Percentiles rank a stretch among this genome's conserved stretches.
Evolutionary conservation across 2,329 filamentous ascomycete species (phyloP).

Genomic region (Phialemonium atrogriseum): DNA sequence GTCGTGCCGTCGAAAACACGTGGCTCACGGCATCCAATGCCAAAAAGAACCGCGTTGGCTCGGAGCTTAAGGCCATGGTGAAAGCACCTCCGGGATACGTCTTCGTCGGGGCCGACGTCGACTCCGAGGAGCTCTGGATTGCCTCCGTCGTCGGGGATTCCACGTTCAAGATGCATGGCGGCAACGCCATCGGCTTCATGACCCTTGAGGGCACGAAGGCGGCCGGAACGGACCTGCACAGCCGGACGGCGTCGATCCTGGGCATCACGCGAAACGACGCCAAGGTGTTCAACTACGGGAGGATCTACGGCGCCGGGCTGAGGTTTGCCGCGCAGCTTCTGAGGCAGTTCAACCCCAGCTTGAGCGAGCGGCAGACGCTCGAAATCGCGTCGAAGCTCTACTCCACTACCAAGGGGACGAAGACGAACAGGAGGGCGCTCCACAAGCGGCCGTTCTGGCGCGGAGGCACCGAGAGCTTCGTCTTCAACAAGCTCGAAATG

Average conservation of each 20-base stretch:
- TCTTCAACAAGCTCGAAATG: constrained; percentile 96
- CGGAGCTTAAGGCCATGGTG: constrained; percentile 95
- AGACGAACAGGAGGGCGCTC: constrained; percentile 66
- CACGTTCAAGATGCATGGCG: constrained; percentile 89
- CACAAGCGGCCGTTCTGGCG: constrained; percentile 81
- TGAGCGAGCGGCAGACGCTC: constrained; percentile 72
- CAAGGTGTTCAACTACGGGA: constrained; percentile 97
- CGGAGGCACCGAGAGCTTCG: constrained; percentile 92
- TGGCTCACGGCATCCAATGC: constrained; percentile 98
- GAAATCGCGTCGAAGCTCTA: constrained; percentile 75
- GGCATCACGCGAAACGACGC: constrained; percentile 93
- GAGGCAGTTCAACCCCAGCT: constrained; percentile 81
- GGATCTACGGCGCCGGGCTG: constrained; percentile 95
- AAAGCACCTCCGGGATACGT: constrained; percentile 82
- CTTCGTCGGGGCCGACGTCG: constrained; percentile 95
- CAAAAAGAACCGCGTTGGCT: constrained; percentile 91
- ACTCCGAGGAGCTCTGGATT: constrained; percentile 97
- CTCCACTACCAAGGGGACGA: constrained; percentile 79
- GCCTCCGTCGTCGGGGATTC: constrained; percentile 91
- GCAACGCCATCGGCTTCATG: constrained; percentile 98
- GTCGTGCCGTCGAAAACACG: constrained; percentile 91
- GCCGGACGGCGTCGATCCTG: constrained; percentile 82
- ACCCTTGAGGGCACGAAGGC: constrained; percentile 93
- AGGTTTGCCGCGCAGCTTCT: constrained; percentile 88
- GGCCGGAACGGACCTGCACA: constrained; percentile 89